These are phyloP conservation scores for Ricinus communis DNA, from an alignment of 345 rosid genomes.

Conservation along the genomic window DNA sequence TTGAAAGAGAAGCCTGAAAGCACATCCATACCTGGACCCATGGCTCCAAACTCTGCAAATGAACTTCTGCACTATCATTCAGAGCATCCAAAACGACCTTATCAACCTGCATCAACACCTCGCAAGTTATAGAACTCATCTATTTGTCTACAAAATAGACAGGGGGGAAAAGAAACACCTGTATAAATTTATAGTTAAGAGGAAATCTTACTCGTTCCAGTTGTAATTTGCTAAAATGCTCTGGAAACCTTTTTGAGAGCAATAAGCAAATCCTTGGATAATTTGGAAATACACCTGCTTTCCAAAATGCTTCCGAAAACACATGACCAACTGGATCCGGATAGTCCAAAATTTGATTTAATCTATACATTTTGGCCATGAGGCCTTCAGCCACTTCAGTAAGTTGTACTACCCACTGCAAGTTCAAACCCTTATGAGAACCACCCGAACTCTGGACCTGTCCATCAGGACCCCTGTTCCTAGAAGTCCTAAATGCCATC, in stretches of 20 bases:
- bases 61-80: constrained; percentile 82
- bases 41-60: constrained; percentile 92
- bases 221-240: constrained; percentile 90
- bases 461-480: constrained; percentile 59
- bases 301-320: constrained; percentile 90
- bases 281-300: constrained; percentile 85
- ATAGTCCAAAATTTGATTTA: constrained; percentile 87
- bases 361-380: constrained; percentile 95
- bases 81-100: constrained; percentile 84
- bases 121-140: constrained; percentile 12
- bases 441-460: constrained; percentile 60
- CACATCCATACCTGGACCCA: constrained; percentile 75
- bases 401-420: constrained; percentile 90
- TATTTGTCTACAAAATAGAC: constrained; percentile 2
- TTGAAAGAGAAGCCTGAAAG: background rate
- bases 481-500: constrained; percentile 49
- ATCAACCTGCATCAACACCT: constrained; percentile 62
- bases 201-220: constrained; percentile 79
- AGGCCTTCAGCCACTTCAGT: constrained; percentile 92
- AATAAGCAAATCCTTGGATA: constrained; percentile 79
- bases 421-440: constrained; percentile 79
- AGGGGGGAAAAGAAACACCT: constrained; percentile 1
- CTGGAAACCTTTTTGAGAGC: constrained; percentile 93
- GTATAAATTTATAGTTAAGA: background rate
- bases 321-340: constrained; percentile 77